phyloP scores from a whole-genome alignment of 2,329 filamentous ascomycete species.

The Torrubiellomyces zombiae region DNA sequence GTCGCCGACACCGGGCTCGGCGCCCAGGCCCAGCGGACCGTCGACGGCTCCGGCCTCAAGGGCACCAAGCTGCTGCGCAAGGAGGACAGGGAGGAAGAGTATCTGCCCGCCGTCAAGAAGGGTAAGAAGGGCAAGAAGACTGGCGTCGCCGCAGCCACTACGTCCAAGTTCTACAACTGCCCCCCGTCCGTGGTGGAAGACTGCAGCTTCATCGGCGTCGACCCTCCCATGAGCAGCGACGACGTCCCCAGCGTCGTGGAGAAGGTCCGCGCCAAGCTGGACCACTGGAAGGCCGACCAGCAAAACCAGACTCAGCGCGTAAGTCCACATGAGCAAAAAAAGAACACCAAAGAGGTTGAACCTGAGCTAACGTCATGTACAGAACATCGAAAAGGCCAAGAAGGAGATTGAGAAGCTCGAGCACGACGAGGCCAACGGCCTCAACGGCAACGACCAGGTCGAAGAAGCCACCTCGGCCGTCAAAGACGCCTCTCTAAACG shows the following conservation, averaged over 20 bases:
- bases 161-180: constrained; percentile 54
- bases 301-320: constrained; percentile 79
- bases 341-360: not conserved
- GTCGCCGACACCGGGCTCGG: constrained; percentile 56
- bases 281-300: constrained; percentile 84
- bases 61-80: constrained; percentile 73
- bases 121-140: constrained; percentile 72
- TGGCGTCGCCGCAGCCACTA: constrained; percentile 28
- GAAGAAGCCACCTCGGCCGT: constrained; percentile 35
- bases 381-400: constrained; percentile 96
- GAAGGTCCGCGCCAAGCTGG: constrained; percentile 84
- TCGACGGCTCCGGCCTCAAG: constrained; percentile 72
- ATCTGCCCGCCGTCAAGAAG: constrained; percentile 65
- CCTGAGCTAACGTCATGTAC: not conserved
- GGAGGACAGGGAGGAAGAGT: constrained; percentile 75
- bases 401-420: constrained; percentile 88
- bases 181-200: constrained; percentile 87
- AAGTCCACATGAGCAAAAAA: constrained; percentile 17
- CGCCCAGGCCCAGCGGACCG: constrained; percentile 64
- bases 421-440: constrained; percentile 28
- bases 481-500: constrained; percentile 34
- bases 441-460: constrained; percentile 30
- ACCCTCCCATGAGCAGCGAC: constrained; percentile 71
- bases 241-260: constrained; percentile 68
- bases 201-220: constrained; percentile 66